Conservation (phyloP, 768 basidiomycete genomes). For the Trametes villosa region DNA sequence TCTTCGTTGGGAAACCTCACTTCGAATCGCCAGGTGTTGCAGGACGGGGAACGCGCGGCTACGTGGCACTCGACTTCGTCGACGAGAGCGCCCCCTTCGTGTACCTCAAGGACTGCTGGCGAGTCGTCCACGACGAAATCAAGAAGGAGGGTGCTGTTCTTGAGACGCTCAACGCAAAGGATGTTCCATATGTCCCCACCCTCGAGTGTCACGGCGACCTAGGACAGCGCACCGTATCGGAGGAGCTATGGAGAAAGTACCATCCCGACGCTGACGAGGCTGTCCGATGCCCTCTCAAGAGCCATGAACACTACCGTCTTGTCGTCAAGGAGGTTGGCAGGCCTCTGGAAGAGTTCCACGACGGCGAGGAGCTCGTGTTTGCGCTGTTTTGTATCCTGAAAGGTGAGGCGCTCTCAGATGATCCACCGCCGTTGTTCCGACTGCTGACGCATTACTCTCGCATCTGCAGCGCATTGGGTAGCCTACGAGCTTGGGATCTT, state of each 20-base stretch:
- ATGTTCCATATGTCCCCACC: slow-evolving; percentile 2
- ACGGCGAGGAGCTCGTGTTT: not conserved
- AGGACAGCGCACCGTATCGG: not conserved
- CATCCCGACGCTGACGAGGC: not conserved
- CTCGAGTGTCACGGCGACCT: slow-evolving; percentile 9
- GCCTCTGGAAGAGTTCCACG: slow-evolving; percentile 6
- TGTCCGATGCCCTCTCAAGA: slow-evolving; percentile 6
- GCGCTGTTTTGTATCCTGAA: not conserved
- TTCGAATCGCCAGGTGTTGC: not conserved
- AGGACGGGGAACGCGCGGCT: slow-evolving; percentile 18
- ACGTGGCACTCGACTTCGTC: slow-evolving; percentile 16
- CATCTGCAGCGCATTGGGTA: slow-evolving; percentile 2
- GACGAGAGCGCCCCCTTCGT: not conserved
- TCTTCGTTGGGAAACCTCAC: slow-evolving; percentile 16
- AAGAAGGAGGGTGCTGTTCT: slow-evolving; percentile 11
- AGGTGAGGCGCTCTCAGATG: not conserved
- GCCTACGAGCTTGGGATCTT: slow-evolving; percentile 7
- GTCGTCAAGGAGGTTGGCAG: slow-evolving; percentile 19
- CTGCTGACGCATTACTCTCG: not conserved
- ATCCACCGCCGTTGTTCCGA: too few relatives aligned
- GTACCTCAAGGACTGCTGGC: slow-evolving; percentile 24
- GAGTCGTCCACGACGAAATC: not conserved
- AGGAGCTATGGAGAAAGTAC: not conserved
- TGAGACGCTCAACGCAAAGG: not conserved
- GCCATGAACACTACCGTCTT: slow-evolving; percentile 21